Evolutionary conservation across 192 early-diverging fungal genomes (phyloP), one percentile per base, ranked within the genome.

Genomic region (Rhizoclosmatium sp.): DNA sequence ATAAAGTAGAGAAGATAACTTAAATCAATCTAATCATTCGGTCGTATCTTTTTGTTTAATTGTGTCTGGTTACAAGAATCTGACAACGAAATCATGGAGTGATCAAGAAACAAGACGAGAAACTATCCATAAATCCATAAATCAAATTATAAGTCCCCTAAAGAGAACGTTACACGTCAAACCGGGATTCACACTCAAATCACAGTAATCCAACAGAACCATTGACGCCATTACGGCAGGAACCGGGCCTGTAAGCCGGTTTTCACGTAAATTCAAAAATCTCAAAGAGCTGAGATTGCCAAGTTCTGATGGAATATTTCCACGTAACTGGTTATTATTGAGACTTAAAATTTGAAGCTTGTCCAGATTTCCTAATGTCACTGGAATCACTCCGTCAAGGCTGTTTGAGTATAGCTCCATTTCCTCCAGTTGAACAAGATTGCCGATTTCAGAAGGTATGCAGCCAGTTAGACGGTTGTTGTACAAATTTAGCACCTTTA

Each of bases 381-480:
- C 31, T 19, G 67, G 67, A 46, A 69, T 69, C 41, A 4, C 67
- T 14, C 67, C 67, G 45, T 23, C 45, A 41, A 69, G 46, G 39
- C 47, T 9, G 45, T 69, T 69, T 10, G 12, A 16, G 12, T 16
- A 69, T n/a, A 69, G 21, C 14, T 45, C 41, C 10, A 69, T 7
- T 7, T 14, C 12, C 16, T 7, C 23, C 12, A 69, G 45, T 12
- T 69, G 16, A 12, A 9, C 7, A 5, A 69, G 23, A 23, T 46
- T 46, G 5, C 40, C 67, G 45, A 69, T 69, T 69, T 69, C 67
- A 16, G 12, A 5, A 16, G 67, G 67, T 16, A 69, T 41, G 19
- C 16, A 4, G 21, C 67, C 67, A 45, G 67, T 69, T 12, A 69
- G 67, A 9, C 47, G 12, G 45, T 69, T 69, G 10, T 12, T 10